Base-by-base conservation (phyloP, 2,329 filamentous ascomycete genomes). In the Domatiomyces globalis region DNA sequence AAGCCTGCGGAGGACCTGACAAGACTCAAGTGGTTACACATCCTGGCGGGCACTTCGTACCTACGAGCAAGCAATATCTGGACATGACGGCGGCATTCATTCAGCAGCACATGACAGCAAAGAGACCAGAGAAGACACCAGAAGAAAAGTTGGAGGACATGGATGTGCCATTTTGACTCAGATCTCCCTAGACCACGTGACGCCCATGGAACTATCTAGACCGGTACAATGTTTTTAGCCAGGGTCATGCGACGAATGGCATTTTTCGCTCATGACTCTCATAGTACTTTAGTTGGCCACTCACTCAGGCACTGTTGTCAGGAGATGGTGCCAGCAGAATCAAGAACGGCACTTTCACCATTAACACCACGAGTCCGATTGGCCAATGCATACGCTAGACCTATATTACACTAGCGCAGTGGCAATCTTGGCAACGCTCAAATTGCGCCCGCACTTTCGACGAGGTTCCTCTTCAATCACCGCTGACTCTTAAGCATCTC, bases 21-120 rank as follows among this genome's bases (percentile, higher is more conserved):
- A 60, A 77, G 58, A 67, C 64, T 45, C 71, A 74, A 59, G 73
- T 79, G 49, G 73, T 84, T 49, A 79, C 84, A 60, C 87, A 94
- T 67, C 89, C 90, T 1, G 90, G 90, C 6, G 89, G 89, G 0
- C 90, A 96, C 66, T 88, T 94, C 63, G 78, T 95, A 62, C 90
- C 90, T 0, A 81, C 87, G 54, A 80, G 83, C 59, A 87, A 84
- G 70, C 84, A 88, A 59, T 92, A 84, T 77, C 79, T 83, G 18
- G 82, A 83, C 72, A 83, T 83, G 29, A 68, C 94, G 57, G 81
- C 84, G 4, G 79, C 75, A 0, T 94, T 89, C 63, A 79, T 92
- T 46, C 56, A 59, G 45, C 52, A 73, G 71, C 60, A 74, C 76
- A 56, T 67, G 69, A 46, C 56, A 79, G 70, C 61, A 48, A 46